Conservation (phyloP, 2,329 filamentous ascomycete species). For the Alternaria sp. region DNA sequence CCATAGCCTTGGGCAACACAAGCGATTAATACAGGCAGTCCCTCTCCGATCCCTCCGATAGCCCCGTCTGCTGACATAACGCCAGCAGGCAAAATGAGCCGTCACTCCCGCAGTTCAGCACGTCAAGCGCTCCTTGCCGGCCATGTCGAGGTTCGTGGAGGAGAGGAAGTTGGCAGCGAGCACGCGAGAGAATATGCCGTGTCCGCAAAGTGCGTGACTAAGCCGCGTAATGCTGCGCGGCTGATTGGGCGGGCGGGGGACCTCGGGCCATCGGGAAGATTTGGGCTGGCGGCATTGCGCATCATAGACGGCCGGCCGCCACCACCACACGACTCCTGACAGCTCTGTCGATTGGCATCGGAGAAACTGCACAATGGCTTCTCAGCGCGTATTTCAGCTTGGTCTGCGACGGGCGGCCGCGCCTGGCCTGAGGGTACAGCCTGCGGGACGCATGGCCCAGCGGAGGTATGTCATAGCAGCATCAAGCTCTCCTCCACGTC, state of each 20-base stretch:
- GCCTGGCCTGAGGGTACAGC: slow-evolving; percentile 54
- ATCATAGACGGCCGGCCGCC: slow-evolving; percentile 36
- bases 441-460: slow-evolving; percentile 55
- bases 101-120: slow-evolving; percentile 51
- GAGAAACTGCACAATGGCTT: slow-evolving; percentile 49
- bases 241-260: slow-evolving; percentile 42
- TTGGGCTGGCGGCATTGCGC: slow-evolving; percentile 24
- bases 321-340: slow-evolving; percentile 37
- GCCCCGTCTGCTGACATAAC: slow-evolving; percentile 52
- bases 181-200: slow-evolving; percentile 48
- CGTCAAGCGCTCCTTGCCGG: slow-evolving; percentile 45
- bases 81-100: slow-evolving; percentile 47
- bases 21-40: slow-evolving; percentile 63
- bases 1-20: slow-evolving; percentile 54
- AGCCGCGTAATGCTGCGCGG: slow-evolving; percentile 22
- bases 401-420: slow-evolving; percentile 54
- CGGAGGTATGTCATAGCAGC: slow-evolving; percentile 55
- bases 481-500: slow-evolving; percentile 15
- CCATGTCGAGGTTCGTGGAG: slow-evolving; percentile 54
- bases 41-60: slow-evolving; percentile 55
- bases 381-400: slow-evolving; percentile 57
- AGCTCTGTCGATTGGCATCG: slow-evolving; percentile 29
- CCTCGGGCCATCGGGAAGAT: slow-evolving; percentile 40
- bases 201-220: slow-evolving; percentile 38
- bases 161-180: slow-evolving; percentile 23